Conservation (phyloP, 1,284 basidiomycete genomes). For the Malassezia pachydermatis region DNA sequence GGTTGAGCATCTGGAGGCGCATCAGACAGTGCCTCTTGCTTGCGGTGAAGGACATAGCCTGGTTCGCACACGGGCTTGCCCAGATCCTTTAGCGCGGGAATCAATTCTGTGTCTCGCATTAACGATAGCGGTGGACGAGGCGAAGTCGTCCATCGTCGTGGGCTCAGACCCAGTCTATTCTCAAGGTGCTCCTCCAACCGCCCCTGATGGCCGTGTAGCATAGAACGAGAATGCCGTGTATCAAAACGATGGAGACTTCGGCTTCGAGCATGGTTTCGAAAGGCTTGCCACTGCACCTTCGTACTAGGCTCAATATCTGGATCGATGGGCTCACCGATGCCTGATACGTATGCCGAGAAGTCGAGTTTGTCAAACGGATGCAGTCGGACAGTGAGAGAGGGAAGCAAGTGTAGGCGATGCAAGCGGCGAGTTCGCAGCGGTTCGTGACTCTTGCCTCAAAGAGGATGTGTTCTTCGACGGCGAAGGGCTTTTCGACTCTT, state of each 20-base stretch:
- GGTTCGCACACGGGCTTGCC: constrained; percentile 16
- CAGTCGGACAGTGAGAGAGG: too few species aligned
- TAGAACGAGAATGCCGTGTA: background rate
- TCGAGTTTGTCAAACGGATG: too few species aligned
- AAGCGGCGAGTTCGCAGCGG: too few species aligned
- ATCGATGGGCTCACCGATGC: constrained; percentile 39
- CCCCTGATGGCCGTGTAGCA: too few species aligned
- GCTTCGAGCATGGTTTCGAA: constrained; percentile 30
- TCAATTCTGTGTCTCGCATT: constrained; percentile 9
- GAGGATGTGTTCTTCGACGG: too few species aligned
- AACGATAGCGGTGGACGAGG: constrained; percentile 9
- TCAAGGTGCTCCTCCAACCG: background rate
- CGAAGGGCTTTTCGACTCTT: too few species aligned
- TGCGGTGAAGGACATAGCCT: constrained; percentile 5
- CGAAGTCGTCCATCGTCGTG: constrained; percentile 1
- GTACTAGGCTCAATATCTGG: constrained; percentile 41
- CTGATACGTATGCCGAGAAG: constrained; percentile 37
- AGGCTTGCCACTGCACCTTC: constrained; percentile 42
- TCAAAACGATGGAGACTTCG: constrained; percentile 20
- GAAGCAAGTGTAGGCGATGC: too few species aligned
- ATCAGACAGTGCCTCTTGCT: constrained; percentile 1
- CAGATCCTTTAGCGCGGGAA: constrained; percentile 10
- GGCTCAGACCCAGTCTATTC: constrained; percentile 2
- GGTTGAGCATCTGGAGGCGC: background rate
- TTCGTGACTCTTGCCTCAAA: too few species aligned